phyloP scores from a whole-genome alignment of 2,329 filamentous ascomycete species.

The Xylaria arbuscula region DNA sequence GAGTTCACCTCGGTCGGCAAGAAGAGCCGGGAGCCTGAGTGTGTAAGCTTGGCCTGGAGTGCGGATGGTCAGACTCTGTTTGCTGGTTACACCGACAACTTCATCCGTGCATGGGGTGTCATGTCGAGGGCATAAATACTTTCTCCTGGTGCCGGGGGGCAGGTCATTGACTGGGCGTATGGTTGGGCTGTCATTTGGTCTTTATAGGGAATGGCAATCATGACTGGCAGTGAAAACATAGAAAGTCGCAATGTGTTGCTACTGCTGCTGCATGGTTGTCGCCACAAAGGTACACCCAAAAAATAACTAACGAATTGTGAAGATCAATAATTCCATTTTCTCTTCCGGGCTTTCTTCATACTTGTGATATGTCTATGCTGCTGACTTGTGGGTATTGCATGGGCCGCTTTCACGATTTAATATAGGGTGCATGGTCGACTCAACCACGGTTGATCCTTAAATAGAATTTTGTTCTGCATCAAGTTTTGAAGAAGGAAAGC shows the following conservation, averaged over 20 bases:
- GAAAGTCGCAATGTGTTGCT: constrained; percentile 42
- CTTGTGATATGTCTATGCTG: constrained; percentile 27
- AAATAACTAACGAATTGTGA: constrained; percentile 48
- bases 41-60: constrained; percentile 95
- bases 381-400: not conserved
- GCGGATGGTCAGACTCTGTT: constrained; percentile 99
- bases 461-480: too few species aligned
- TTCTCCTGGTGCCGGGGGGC: constrained; percentile 38
- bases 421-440: not conserved
- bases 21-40: constrained; percentile 99
- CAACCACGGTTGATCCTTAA: not conserved
- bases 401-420: not conserved
- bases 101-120: constrained; percentile 97
- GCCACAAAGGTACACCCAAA: constrained; percentile 47
- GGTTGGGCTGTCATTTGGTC: constrained; percentile 52
- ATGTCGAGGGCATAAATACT: constrained; percentile 85
- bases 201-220: constrained; percentile 51
- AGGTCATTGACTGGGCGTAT: constrained; percentile 52
- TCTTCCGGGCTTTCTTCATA: not conserved
- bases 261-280: constrained; percentile 43
- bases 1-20: constrained; percentile 96
- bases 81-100: constrained; percentile 99
- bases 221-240: constrained; percentile 46
- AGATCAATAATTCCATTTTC: constrained; percentile 38
- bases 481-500: too few species aligned